These are phyloP conservation scores for Dunaliella primolecta DNA, from an alignment of 139 green algal genomes.

Conservation along the genomic window DNA sequence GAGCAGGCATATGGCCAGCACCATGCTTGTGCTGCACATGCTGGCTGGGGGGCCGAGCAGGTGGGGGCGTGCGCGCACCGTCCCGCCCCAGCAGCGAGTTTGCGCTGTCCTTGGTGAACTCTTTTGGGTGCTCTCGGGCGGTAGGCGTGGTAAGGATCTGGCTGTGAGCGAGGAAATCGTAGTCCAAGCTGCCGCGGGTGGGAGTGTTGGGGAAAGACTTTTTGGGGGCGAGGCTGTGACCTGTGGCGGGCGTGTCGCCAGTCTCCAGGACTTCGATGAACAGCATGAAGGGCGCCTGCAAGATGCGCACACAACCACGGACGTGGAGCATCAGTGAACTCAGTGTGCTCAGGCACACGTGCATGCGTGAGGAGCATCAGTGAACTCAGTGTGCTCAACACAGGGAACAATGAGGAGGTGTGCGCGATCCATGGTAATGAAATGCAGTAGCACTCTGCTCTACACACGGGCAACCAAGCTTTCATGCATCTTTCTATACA, in stretches of 20 bases:
- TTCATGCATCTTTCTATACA: too few species aligned
- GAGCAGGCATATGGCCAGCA: too few species aligned
- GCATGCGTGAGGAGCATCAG: background rate
- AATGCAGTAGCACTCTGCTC: too few species aligned
- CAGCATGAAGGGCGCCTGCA: slow-evolving; percentile 50
- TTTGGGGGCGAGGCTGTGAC: background rate
- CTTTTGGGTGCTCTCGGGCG: background rate
- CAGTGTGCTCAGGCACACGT: background rate
- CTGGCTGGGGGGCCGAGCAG: too few species aligned
- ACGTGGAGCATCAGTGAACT: background rate
- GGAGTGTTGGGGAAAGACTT: background rate
- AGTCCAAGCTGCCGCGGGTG: background rate
- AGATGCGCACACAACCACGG: too few species aligned
- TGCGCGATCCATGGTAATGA: too few species aligned
- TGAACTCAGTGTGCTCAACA: background rate
- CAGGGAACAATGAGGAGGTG: too few species aligned
- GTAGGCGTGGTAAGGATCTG: background rate
- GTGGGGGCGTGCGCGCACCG: too few species aligned
- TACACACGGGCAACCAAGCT: too few species aligned
- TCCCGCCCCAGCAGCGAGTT: background rate
- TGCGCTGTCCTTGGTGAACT: background rate
- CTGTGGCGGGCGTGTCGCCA: background rate
- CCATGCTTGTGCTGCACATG: too few species aligned
- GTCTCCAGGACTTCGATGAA: slow-evolving; percentile 46
- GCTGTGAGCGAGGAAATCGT: background rate